Evolutionary conservation across 2,329 filamentous ascomycete genomes (phyloP).

Genomic region (Fusarium subtropicale): DNA sequence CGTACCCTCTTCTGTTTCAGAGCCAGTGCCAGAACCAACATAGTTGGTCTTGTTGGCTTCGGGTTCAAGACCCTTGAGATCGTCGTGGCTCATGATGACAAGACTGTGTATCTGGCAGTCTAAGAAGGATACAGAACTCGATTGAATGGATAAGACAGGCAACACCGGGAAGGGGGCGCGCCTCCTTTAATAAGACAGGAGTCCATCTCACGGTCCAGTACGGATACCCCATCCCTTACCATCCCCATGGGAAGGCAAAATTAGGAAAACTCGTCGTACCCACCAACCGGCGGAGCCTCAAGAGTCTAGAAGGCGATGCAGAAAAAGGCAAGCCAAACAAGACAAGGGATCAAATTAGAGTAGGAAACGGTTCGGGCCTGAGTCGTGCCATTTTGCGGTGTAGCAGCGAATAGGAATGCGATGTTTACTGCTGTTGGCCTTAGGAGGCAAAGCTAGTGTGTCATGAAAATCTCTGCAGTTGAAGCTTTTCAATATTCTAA

Average conservation of each 20-base stretch:
- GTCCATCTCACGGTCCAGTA: not conserved
- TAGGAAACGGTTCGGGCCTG: conserved; percentile 24
- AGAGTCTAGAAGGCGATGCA: conserved; percentile 44
- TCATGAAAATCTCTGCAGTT: conserved; percentile 38
- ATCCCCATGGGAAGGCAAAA: conserved; percentile 33
- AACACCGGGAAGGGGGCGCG: not conserved
- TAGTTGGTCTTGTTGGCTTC: conserved; percentile 29
- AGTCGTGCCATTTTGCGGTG: conserved; percentile 35
- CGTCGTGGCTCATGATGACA: conserved; percentile 40
- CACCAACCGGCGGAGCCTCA: conserved; percentile 23
- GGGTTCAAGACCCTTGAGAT: conserved; percentile 33
- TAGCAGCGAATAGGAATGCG: conserved; percentile 31
- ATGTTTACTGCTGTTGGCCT: not conserved
- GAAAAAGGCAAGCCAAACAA: conserved; percentile 24
- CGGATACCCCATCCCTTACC: not conserved
- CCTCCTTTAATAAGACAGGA: conserved; percentile 35
- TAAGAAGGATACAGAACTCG: not conserved
- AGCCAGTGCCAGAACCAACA: conserved; percentile 38
- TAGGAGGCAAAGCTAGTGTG: conserved; percentile 35
- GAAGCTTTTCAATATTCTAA: conserved; percentile 9
- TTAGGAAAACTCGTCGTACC: conserved; percentile 19
- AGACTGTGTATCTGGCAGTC: not conserved
- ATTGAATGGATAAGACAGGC: conserved; percentile 6
- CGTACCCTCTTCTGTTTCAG: conserved; percentile 44
- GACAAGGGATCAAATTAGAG: conserved; percentile 1